phyloP scores from a whole-genome alignment of 1,284 basidiomycete species.

The Peniophora sp. region DNA sequence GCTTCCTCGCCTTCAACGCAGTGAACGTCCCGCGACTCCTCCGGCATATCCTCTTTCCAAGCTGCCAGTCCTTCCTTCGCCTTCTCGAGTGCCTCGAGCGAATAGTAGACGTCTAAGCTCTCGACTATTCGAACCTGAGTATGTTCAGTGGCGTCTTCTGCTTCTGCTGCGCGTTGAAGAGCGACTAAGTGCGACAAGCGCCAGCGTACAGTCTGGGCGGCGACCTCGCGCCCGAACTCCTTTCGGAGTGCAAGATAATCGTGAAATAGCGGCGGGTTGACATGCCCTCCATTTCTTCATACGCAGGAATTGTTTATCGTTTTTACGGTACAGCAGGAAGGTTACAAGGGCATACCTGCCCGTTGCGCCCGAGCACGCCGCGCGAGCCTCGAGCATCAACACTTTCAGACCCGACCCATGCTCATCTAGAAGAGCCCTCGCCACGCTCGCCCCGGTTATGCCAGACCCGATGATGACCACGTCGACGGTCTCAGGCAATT shows the following conservation, averaged over 20 bases:
- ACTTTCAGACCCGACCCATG: slow-evolving; percentile 27
- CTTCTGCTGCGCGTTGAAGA: slow-evolving; percentile 36
- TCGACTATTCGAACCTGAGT: slow-evolving; percentile 36
- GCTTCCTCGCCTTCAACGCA: slow-evolving; percentile 26
- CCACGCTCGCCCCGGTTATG: slow-evolving; percentile 57
- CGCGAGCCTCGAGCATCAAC: slow-evolving; percentile 63
- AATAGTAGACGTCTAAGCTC: slow-evolving; percentile 31
- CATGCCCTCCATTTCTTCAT: slow-evolving; percentile 62
- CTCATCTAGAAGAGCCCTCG: slow-evolving; percentile 40
- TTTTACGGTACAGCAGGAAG: not conserved
- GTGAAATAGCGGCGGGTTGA: slow-evolving; percentile 53
- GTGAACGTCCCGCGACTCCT: slow-evolving; percentile 24
- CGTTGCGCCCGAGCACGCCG: slow-evolving; percentile 63
- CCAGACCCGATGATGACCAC: slow-evolving; percentile 65
- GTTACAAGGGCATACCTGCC: slow-evolving; percentile 37
- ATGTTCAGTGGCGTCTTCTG: slow-evolving; percentile 35
- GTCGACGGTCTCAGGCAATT: slow-evolving; percentile 45
- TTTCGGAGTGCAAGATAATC: slow-evolving; percentile 48
- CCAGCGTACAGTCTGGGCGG: slow-evolving; percentile 52
- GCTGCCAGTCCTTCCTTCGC: slow-evolving; percentile 22
- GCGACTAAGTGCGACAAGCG: slow-evolving; percentile 47
- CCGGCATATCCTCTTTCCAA: slow-evolving; percentile 31
- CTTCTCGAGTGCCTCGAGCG: slow-evolving; percentile 23
- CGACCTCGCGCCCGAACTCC: slow-evolving; percentile 34
- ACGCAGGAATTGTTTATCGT: not conserved